Evolutionary conservation across 23 red algal genomes (phyloP).

Genomic region (Gracilaria gracilis): DNA sequence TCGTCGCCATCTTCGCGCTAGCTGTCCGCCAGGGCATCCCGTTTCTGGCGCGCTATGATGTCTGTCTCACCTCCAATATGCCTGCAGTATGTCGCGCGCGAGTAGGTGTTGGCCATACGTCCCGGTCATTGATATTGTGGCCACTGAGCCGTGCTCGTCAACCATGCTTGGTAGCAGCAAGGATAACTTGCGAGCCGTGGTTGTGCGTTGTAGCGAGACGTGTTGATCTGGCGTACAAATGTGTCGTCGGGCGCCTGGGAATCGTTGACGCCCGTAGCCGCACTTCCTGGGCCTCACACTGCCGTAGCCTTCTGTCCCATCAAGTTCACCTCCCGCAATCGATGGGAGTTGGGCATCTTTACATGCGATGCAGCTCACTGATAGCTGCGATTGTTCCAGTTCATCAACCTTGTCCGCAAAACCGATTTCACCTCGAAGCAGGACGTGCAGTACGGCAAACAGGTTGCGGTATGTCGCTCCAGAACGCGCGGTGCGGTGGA

Average conservation of each 20-base stretch:
- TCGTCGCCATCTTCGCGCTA: conserved; percentile 61
- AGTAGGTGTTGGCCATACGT: conserved; percentile 61
- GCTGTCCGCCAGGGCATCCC: conserved; percentile 54
- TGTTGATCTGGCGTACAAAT: conserved; percentile 63
- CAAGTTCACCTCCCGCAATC: conserved; percentile 16
- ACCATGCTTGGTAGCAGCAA: conserved; percentile 28
- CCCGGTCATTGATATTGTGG: conserved; percentile 30
- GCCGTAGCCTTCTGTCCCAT: conserved; percentile 64
- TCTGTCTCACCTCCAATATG: conserved; percentile 60
- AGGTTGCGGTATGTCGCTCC: conserved; percentile 40
- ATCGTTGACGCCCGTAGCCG: conserved; percentile 40
- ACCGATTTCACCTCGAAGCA: conserved; percentile 21
- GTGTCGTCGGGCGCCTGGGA: conserved; percentile 32
- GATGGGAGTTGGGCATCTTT: conserved; percentile 58
- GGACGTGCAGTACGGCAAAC: conserved; percentile 47
- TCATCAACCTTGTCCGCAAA: conserved; percentile 36
- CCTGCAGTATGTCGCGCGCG: conserved; percentile 61
- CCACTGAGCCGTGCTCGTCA: conserved; percentile 34
- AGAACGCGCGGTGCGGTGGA: conserved; percentile 11
- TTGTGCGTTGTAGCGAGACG: conserved; percentile 36
- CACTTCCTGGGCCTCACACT: conserved; percentile 67
- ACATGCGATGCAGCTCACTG: conserved; percentile 43
- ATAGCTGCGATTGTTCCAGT: conserved; percentile 46
- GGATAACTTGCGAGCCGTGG: conserved; percentile 69
- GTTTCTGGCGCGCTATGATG: conserved; percentile 69